These are phyloP conservation scores for Grosmannia huntii DNA, from an alignment of 2,329 filamentous ascomycete species.

Conservation along the genomic window DNA sequence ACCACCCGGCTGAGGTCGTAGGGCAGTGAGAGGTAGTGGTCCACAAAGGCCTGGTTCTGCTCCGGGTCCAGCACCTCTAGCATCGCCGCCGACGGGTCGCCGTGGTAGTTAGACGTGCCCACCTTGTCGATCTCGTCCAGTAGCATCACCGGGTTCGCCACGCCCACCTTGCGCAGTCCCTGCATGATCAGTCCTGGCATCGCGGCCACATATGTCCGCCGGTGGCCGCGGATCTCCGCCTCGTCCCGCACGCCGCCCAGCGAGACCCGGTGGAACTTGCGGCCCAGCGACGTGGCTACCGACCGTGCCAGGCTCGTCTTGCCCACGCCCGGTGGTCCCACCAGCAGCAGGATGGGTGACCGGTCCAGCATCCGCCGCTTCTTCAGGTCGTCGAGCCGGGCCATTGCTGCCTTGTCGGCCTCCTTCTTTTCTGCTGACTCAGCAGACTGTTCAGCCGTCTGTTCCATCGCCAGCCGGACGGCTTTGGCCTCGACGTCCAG, in stretches of 20 bases:
- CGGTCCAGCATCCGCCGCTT: conserved; percentile 83
- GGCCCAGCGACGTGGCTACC: conserved; percentile 77
- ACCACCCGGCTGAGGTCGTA: conserved; percentile 93
- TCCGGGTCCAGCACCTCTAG: conserved; percentile 95
- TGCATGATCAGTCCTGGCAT: conserved; percentile 95
- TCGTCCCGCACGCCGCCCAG: conserved; percentile 92
- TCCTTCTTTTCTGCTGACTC: not conserved
- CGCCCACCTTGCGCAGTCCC: conserved; percentile 87
- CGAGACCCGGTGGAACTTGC: conserved; percentile 95
- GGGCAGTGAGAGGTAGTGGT: conserved; percentile 93
- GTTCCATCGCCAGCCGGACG: conserved; percentile 43
- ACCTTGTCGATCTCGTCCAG: conserved; percentile 98
- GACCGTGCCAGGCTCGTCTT: conserved; percentile 95
- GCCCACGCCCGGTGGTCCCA: conserved; percentile 86
- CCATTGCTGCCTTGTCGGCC: not conserved
- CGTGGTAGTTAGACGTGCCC: conserved; percentile 79
- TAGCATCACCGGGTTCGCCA: conserved; percentile 88
- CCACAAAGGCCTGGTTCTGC: conserved; percentile 87
- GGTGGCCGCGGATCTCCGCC: conserved; percentile 89
- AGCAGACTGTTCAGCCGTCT: conserved; percentile 20
- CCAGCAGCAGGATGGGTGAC: conserved; percentile 85
- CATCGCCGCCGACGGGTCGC: conserved; percentile 94
- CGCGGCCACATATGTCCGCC: conserved; percentile 93
- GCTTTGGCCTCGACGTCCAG: conserved; percentile 66
- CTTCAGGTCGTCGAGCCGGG: conserved; percentile 53